A percentile compares a stretch with the other conserved stretches of the same genome.
Evolutionary conservation across 768 basidiomycete species (phyloP).

Genomic region (Collybia nuda): DNA sequence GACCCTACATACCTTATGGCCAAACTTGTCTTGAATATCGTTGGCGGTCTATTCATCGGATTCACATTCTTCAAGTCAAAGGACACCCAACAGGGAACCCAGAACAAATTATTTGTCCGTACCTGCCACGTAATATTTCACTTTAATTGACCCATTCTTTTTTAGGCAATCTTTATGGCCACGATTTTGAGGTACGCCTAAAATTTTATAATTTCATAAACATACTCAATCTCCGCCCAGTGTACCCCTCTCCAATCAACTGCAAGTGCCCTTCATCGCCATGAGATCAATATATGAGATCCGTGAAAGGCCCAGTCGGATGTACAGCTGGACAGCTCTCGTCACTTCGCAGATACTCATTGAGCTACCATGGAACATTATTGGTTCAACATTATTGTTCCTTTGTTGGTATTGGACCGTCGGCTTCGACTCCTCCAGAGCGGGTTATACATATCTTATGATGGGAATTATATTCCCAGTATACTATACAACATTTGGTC

Average conservation of each 20-base stretch:
- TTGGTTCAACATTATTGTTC: slow-evolving; percentile 59
- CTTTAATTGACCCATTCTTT: background rate
- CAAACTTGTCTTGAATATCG: slow-evolving; percentile 55
- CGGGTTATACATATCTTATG: slow-evolving; percentile 60
- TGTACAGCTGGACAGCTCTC: slow-evolving; percentile 66
- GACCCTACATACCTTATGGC: slow-evolving; percentile 60
- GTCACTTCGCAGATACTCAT: slow-evolving; percentile 53
- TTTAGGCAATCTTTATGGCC: slow-evolving; percentile 55
- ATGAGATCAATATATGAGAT: slow-evolving; percentile 65
- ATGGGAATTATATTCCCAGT: slow-evolving; percentile 53
- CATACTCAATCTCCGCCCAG: slow-evolving; percentile 12
- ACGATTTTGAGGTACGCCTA: slow-evolving; percentile 37
- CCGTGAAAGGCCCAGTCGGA: slow-evolving; percentile 64
- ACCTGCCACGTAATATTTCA: slow-evolving; percentile 11
- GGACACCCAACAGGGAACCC: slow-evolving; percentile 53
- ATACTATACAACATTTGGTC: slow-evolving; percentile 61
- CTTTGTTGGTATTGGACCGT: slow-evolving; percentile 74
- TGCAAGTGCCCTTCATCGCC: slow-evolving; percentile 59
- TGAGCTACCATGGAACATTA: slow-evolving; percentile 62
- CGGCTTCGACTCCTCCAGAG: slow-evolving; percentile 52
- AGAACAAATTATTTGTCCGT: slow-evolving; percentile 66
- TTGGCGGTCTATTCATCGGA: slow-evolving; percentile 54
- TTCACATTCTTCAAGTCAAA: slow-evolving; percentile 65
- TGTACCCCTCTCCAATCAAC: slow-evolving; percentile 60
- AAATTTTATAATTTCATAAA: background rate